Evolutionary conservation across 768 basidiomycete genomes (phyloP).

Genomic region (Boletus subcaerulescens): DNA sequence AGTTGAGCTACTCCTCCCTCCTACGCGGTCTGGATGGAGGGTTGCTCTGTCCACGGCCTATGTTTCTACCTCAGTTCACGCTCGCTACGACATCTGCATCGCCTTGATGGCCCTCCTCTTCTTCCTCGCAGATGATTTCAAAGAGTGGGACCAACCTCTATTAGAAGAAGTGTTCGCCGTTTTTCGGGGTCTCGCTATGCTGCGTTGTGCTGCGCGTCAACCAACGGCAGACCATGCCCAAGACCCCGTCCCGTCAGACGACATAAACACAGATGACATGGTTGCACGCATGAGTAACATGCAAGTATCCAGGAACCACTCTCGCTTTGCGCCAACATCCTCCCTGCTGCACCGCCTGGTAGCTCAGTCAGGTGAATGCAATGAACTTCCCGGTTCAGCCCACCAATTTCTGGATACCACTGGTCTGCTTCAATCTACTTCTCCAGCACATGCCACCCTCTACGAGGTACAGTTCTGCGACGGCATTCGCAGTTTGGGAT

Average conservation of each 20-base stretch:
- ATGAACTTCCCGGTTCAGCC: slow-evolving; percentile 54
- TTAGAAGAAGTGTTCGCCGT: slow-evolving; percentile 76
- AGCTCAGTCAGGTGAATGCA: slow-evolving; percentile 45
- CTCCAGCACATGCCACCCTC: slow-evolving; percentile 63
- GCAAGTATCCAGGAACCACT: slow-evolving; percentile 58
- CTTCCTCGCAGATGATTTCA: slow-evolving; percentile 64
- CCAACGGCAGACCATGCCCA: slow-evolving; percentile 42
- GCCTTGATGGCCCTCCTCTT: slow-evolving; percentile 65
- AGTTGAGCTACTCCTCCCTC: slow-evolving; percentile 49
- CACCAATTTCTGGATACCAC: slow-evolving; percentile 69
- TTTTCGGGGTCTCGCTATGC: slow-evolving; percentile 73
- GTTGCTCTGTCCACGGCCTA: slow-evolving; percentile 63
- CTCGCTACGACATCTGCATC: slow-evolving; percentile 73
- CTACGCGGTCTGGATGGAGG: slow-evolving; percentile 58
- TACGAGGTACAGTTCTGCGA: slow-evolving; percentile 75
- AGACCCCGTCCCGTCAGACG: slow-evolving; percentile 32
- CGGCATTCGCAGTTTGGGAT: slow-evolving; percentile 59
- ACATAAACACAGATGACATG: slow-evolving; percentile 58
- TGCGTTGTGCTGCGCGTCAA: slow-evolving; percentile 59
- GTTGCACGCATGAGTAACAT: slow-evolving; percentile 64
- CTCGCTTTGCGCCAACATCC: slow-evolving; percentile 48
- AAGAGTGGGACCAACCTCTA: slow-evolving; percentile 60
- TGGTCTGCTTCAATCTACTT: slow-evolving; percentile 64
- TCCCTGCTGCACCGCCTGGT: slow-evolving; percentile 66
- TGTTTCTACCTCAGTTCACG: slow-evolving; percentile 57